These are phyloP conservation scores for Backusella westeae DNA, from an alignment of 192 early-diverging fungal genomes.

Conservation along the genomic window DNA sequence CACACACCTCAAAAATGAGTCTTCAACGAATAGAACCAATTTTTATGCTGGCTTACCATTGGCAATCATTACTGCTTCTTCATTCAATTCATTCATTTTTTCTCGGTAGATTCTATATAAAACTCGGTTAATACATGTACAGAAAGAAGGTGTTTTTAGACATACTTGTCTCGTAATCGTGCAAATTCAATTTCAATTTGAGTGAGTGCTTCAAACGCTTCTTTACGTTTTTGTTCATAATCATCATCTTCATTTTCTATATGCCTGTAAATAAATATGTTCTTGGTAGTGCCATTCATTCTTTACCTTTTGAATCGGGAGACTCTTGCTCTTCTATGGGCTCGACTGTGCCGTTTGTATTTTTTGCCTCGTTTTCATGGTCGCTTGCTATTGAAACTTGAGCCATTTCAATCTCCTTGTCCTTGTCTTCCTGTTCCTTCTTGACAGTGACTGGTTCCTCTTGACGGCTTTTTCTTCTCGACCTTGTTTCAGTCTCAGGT, in stretches of 20 bases:
- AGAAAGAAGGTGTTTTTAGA: neutral
- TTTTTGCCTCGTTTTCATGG: neutral
- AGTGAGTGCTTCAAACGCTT: conserved; percentile 51
- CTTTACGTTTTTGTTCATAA: conserved; percentile 47
- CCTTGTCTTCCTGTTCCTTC: neutral
- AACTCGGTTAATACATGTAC: neutral
- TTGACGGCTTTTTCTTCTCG: conserved; percentile 6
- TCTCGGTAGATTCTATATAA: conserved; percentile 52
- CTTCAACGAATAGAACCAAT: neutral
- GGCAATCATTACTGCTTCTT: conserved; percentile 52
- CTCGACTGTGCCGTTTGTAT: neutral
- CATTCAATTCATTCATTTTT: conserved; percentile 48
- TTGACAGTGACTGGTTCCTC: neutral
- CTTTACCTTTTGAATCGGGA: neutral
- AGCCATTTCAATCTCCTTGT: neutral
- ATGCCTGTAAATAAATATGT: too few species aligned
- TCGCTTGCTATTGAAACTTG: neutral
- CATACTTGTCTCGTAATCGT: conserved; percentile 55
- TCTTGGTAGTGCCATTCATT: neutral
- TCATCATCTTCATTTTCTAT: conserved; percentile 40
- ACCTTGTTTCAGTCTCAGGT: neutral
- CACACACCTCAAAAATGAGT: too few species aligned
- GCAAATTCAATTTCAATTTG: conserved; percentile 60
- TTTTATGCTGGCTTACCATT: conserved; percentile 28
- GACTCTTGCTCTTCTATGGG: neutral